phyloP scores from a whole-genome alignment of 2,329 filamentous ascomycete species.

The Cladosporium oxysporum region DNA sequence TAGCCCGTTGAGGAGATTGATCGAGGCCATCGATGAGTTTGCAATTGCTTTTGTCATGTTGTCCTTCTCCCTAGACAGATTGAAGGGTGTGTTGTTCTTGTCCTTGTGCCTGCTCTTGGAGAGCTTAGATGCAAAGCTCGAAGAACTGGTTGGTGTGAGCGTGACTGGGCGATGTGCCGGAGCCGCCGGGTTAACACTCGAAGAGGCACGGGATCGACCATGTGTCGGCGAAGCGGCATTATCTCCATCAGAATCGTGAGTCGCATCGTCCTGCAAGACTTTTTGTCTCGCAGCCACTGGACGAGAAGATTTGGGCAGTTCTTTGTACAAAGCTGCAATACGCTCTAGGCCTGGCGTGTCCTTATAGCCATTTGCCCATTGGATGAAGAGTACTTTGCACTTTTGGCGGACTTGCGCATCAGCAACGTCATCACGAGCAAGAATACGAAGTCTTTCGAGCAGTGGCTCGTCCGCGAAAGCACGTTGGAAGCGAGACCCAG shows the following conservation, averaged over 20 bases:
- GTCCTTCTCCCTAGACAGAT: slow-evolving; percentile 82
- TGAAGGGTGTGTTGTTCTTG: slow-evolving; percentile 66
- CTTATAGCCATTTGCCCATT: slow-evolving; percentile 84
- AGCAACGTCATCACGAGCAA: slow-evolving; percentile 80
- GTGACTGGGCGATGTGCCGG: slow-evolving; percentile 33
- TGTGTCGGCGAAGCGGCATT: background rate
- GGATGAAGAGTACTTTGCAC: slow-evolving; percentile 80
- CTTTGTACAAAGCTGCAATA: slow-evolving; percentile 75
- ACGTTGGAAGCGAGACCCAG: slow-evolving; percentile 81
- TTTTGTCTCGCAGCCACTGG: slow-evolving; percentile 71
- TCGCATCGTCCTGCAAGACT: slow-evolving; percentile 77
- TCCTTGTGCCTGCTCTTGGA: slow-evolving; percentile 42
- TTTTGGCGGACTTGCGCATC: slow-evolving; percentile 86
- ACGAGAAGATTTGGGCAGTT: slow-evolving; percentile 67
- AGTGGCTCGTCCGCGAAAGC: slow-evolving; percentile 88
- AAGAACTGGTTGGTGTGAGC: slow-evolving; percentile 34
- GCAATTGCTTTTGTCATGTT: slow-evolving; percentile 87
- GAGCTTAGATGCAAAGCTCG: slow-evolving; percentile 32
- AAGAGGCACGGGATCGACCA: slow-evolving; percentile 22
- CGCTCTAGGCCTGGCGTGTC: slow-evolving; percentile 75
- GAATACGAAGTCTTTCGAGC: slow-evolving; percentile 84
- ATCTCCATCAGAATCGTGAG: slow-evolving; percentile 60
- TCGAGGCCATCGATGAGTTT: slow-evolving; percentile 85
- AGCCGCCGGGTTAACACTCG: slow-evolving; percentile 23
- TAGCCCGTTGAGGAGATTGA: slow-evolving; percentile 82